A percentile compares a stretch with the other conserved stretches of the same genome.
These are phyloP conservation scores for Periconia macrospinosa DNA, from an alignment of 2,329 filamentous ascomycete species.

Conservation along the genomic window DNA sequence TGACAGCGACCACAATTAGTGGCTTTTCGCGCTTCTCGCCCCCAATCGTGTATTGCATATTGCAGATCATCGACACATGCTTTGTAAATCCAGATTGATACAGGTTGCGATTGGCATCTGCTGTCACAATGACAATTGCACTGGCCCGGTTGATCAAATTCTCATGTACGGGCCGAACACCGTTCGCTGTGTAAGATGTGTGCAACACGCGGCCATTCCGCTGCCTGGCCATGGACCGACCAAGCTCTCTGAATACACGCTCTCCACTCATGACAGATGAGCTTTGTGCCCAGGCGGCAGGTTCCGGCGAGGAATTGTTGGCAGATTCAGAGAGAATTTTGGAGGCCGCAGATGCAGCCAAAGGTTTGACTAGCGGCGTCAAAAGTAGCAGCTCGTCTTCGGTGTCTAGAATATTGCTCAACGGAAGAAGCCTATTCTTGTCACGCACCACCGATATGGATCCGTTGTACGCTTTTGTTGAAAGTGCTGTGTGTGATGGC, in stretches of 20 bases:
- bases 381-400: conserved; percentile 88
- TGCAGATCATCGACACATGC: conserved; percentile 94
- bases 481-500: conserved; percentile 77
- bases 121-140: conserved; percentile 87
- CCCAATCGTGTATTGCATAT: conserved; percentile 70
- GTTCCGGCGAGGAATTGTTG: conserved; percentile 59
- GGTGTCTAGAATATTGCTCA: conserved; percentile 77
- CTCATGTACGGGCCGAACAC: conserved; percentile 88
- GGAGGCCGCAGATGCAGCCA: conserved; percentile 86
- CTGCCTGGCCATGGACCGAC: conserved; percentile 81
- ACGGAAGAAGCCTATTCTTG: conserved; percentile 79
- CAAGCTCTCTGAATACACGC: conserved; percentile 87
- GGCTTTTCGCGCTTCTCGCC: conserved; percentile 79
- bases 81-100: conserved; percentile 96
- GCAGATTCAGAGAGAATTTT: conserved; percentile 66
- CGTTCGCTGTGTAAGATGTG: conserved; percentile 93
- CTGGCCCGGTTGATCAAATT: conserved; percentile 87
- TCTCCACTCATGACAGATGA: conserved; percentile 84
- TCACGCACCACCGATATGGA: conserved; percentile 94
- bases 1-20: conserved; percentile 86
- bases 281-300: conserved; percentile 58
- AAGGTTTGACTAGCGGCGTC: conserved; percentile 85
- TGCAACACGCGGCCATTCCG: conserved; percentile 85
- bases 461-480: conserved; percentile 82
- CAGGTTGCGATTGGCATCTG: conserved; percentile 89